A percentile compares a stretch with the other conserved stretches of the same genome.
phyloP scores from a whole-genome alignment of 805 yeast species.

The Kockiozyma suomiensis region DNA sequence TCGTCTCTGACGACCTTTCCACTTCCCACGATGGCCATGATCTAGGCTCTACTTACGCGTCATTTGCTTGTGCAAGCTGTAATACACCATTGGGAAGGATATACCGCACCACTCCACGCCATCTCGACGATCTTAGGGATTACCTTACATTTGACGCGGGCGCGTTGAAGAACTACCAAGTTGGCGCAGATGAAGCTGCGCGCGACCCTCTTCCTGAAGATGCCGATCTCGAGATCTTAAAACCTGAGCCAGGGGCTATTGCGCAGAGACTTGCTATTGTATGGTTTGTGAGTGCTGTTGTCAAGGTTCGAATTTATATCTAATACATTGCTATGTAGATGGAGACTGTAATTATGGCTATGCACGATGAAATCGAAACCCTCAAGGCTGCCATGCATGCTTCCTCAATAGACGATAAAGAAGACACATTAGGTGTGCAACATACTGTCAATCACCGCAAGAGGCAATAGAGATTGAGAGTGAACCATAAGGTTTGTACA shows the following conservation, averaged over 20 bases:
- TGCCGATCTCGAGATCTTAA: slow-evolving; percentile 26
- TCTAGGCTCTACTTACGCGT: slow-evolving; percentile 34
- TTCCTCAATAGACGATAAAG: background rate
- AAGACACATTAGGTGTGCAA: background rate
- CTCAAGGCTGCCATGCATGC: slow-evolving; percentile 11
- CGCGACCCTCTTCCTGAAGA: slow-evolving; percentile 15
- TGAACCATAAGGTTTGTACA: no score
- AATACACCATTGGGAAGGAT: slow-evolving; percentile 33
- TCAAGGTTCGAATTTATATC: background rate
- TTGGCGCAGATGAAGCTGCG: slow-evolving; percentile 33
- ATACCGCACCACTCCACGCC: slow-evolving; percentile 37
- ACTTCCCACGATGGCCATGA: slow-evolving; percentile 34
- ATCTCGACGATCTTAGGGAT: slow-evolving; percentile 37
- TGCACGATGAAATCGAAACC: slow-evolving; percentile 32
- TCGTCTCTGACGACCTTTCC: slow-evolving; percentile 9
- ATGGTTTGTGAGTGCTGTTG: background rate
- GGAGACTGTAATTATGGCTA: slow-evolving; percentile 35
- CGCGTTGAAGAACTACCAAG: slow-evolving; percentile 35
- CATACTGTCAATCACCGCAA: background rate
- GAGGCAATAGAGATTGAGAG: background rate
- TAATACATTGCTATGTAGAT: slow-evolving; percentile 13
- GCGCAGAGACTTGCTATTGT: slow-evolving; percentile 33
- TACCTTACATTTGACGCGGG: slow-evolving; percentile 35
- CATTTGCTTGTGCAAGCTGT: slow-evolving; percentile 34
- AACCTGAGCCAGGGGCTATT: slow-evolving; percentile 30